A percentile compares a stretch with the other conserved stretches of the same genome.
Conservation (phyloP, 306 rosid genomes). For the Prunus salicina region DNA sequence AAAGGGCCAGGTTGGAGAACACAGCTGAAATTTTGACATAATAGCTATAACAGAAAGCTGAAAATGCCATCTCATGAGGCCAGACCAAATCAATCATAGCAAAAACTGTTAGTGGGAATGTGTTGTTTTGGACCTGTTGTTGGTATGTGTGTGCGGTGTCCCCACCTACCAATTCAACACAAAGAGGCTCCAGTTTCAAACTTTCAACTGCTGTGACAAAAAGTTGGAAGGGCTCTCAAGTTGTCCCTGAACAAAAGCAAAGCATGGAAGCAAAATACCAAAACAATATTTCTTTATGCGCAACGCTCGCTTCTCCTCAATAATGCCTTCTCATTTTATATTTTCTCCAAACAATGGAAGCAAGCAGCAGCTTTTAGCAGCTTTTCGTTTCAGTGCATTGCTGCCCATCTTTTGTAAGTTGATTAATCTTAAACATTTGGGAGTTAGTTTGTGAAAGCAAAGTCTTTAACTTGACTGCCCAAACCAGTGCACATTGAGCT, state of each 20-base stretch:
- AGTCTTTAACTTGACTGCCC: background rate
- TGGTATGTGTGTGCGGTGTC: background rate
- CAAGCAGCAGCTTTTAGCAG: background rate
- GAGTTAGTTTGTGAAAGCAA: background rate
- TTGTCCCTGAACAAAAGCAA: conserved; percentile 29
- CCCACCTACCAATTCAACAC: conserved; percentile 5
- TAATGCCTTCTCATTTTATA: background rate
- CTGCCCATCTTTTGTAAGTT: background rate
- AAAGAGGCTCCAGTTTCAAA: background rate
- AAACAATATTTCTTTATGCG: background rate
- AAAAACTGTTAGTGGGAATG: conserved; percentile 10
- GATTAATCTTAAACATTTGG: background rate
- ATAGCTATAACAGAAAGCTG: conserved; percentile 3
- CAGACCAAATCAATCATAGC: conserved; percentile 15
- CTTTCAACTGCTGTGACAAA: background rate
- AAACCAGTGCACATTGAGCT: background rate
- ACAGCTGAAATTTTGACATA: too few relatives aligned
- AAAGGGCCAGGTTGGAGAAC: too few relatives aligned
- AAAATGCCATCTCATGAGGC: conserved; percentile 3
- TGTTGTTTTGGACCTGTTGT: background rate
- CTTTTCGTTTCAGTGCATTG: background rate
- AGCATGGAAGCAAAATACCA: conserved; percentile 8
- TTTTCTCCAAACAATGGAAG: background rate
- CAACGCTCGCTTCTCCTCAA: background rate
- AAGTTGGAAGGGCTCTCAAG: conserved; percentile 23